These are phyloP conservation scores for Camellia sinensis DNA, from an alignment of 148 eudicot species.

Conservation along the genomic window DNA sequence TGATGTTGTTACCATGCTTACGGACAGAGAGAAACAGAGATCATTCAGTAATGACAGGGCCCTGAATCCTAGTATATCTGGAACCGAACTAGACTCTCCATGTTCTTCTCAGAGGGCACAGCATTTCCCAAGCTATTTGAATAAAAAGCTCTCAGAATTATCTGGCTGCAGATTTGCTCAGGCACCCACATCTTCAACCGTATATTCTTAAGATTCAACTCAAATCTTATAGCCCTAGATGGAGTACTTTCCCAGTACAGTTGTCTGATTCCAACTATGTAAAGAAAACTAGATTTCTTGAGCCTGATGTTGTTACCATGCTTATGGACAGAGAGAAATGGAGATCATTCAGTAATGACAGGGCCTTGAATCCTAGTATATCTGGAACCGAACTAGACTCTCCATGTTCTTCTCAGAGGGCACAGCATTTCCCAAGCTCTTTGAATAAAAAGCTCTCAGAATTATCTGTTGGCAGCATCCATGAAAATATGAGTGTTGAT, in stretches of 20 bases:
- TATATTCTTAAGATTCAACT: conserved; percentile 56
- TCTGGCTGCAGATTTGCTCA: conserved; percentile 94
- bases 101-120: conserved; percentile 45
- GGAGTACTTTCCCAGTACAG: conserved; percentile 54
- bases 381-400: conserved; percentile 69
- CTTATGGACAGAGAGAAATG: conserved; percentile 49
- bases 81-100: conserved; percentile 52
- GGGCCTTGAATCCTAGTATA: conserved; percentile 88
- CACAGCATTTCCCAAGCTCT: conserved; percentile 36
- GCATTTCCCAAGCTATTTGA: conserved; percentile 37
- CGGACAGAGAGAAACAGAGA: conserved; percentile 52
- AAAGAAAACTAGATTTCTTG: conserved; percentile 48
- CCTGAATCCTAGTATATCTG: conserved; percentile 89
- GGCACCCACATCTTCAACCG: conserved; percentile 76
- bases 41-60: conserved; percentile 75
- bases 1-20: conserved; percentile 33
- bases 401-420: conserved; percentile 45
- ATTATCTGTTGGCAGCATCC: conserved; percentile 51
- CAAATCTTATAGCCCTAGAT: conserved; percentile 53
- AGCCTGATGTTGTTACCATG: conserved; percentile 42
- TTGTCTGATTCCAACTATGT: conserved; percentile 36
- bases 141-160: conserved; percentile 45
- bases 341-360: conserved; percentile 60
- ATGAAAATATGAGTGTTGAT: conserved; percentile 46
- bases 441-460: conserved; percentile 43